Evolutionary conservation across 2,329 filamentous ascomycete species (phyloP).

Genomic region (Diaporthe sp.): DNA sequence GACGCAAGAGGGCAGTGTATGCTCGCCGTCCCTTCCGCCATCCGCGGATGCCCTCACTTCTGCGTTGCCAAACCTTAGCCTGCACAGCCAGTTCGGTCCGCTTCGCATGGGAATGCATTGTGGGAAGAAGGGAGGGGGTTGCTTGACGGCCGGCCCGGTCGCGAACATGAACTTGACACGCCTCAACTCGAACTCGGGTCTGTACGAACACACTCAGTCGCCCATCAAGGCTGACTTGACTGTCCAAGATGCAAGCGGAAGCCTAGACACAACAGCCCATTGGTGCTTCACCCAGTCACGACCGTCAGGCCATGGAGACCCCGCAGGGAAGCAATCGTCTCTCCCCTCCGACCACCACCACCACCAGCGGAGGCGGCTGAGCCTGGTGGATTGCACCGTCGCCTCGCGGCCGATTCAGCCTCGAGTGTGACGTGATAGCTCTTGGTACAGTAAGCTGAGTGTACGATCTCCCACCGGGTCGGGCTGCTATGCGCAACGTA

Average conservation of each 20-base stretch:
- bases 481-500: conserved; percentile 1
- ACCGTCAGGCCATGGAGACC: background rate
- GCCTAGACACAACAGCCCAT: background rate
- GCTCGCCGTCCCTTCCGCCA: conserved; percentile 4
- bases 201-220: background rate
- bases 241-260: background rate
- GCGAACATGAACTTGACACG: conserved; percentile 26
- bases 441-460: conserved; percentile 20
- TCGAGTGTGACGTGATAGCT: conserved; percentile 13
- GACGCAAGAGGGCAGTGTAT: conserved; percentile 8
- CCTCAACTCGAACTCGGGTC: conserved; percentile 5
- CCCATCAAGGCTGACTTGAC: conserved; percentile 5
- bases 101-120: conserved; percentile 13
- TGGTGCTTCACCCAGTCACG: background rate
- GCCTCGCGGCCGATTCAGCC: conserved; percentile 32
- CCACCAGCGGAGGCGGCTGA: conserved; percentile 2
- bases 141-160: conserved; percentile 28
- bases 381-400: background rate
- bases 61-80: background rate
- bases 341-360: background rate
- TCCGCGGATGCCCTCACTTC: background rate
- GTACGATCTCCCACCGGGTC: background rate
- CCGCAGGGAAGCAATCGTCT: background rate
- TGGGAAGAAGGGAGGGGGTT: background rate
- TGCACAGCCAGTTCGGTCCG: conserved; percentile 16